Conservation (phyloP, 2,329 filamentous ascomycete species). For the Drechslera avenae region DNA sequence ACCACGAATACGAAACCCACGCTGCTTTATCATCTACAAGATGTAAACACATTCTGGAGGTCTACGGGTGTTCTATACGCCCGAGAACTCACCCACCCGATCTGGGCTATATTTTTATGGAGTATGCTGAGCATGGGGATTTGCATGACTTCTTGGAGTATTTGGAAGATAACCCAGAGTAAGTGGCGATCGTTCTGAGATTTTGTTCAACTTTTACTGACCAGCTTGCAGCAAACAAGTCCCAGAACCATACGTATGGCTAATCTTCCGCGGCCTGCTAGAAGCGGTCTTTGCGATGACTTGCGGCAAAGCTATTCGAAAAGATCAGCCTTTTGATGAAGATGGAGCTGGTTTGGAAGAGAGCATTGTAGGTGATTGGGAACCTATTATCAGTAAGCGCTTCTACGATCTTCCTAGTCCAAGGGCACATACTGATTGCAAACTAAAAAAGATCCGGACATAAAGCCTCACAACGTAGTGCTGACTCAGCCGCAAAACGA, state of each 20-base stretch:
- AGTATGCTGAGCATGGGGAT: background rate
- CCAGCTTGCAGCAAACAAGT: background rate
- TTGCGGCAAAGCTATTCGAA: background rate
- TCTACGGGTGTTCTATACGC: background rate
- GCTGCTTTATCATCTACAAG: background rate
- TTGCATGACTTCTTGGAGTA: background rate
- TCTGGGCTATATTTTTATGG: background rate
- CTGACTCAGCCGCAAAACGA: background rate
- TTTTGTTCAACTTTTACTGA: background rate
- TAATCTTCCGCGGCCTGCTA: background rate
- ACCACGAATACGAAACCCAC: background rate
- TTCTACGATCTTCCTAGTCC: no score
- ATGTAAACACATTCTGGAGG: background rate
- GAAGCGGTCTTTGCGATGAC: background rate
- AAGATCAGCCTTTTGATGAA: background rate
- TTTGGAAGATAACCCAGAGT: background rate
- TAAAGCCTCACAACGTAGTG: background rate
- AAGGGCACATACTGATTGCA: background rate
- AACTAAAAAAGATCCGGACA: background rate
- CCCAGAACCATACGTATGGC: background rate
- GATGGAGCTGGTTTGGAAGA: background rate
- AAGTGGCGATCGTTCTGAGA: background rate
- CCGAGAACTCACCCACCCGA: background rate
- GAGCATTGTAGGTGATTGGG: background rate
- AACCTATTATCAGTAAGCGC: background rate